Evolutionary conservation across 805 yeast genomes (phyloP), one percentile per base, ranked within the genome.

Genomic region (Pichia rugopelliculosa): DNA sequence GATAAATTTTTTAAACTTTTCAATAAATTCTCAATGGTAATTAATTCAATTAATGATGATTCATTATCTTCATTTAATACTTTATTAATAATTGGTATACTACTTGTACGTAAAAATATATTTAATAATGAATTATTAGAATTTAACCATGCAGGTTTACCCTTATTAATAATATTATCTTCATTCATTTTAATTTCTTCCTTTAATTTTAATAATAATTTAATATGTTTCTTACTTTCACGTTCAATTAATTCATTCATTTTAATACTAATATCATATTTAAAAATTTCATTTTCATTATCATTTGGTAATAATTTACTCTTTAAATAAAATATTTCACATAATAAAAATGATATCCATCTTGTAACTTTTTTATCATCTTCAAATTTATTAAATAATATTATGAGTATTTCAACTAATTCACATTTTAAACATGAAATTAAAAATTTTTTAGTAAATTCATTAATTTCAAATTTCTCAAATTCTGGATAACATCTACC

Each of bases 401-500:
- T 54, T 2, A 74, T 58, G 2, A 87, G 63, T 6, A 70, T 66
- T 1, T 73, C 74, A 1, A 77, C 65, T 0, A 90, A 65, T 3
- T 75, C 79, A 54, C 84, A 73, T 20, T 73, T 67, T 33, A 84
- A 60, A n/a, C 87, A 67, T 0, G 80, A 66, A 6, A 72, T 65
- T 0, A 84, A 62, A 3, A 89, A 50, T 3, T 86, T 60, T 0
- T 95, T 83, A 4, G 80, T 72, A 56, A 77, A 82, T 53, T 90
- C 96, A 37, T 79, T 79, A 1, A 76, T 56, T 25, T 78, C 60
- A 22, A 69, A 59, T 17, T 68, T 59, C 48, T 76, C 79, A 22
- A 66, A 66, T 26, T 72, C 73, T 3, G 69, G 67, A 9, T 49
- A 39, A 49, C 61, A 53, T 42, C 63, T 46, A 15, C 58, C 46